A percentile compares a stretch with the other conserved stretches of the same genome.
Conservation (phyloP, 2,329 filamentous ascomycete species). For the Cercospora brassicicola region DNA sequence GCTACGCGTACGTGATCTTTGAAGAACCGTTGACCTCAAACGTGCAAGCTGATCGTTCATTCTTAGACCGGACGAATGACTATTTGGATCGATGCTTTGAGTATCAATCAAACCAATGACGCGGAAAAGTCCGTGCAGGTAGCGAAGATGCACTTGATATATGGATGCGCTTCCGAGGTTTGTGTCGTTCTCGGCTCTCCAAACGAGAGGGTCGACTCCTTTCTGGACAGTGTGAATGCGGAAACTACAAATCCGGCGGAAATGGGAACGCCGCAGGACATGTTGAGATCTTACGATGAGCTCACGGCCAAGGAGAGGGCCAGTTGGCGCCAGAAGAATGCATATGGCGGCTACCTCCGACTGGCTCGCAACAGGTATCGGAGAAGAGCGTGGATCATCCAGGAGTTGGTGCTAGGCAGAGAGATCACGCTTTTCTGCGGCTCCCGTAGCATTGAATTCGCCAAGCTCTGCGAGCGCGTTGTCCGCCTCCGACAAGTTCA, state of each 20-base stretch:
- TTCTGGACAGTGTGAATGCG: background rate
- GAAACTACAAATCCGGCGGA: background rate
- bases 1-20: background rate
- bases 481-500: background rate
- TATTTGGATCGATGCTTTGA: background rate
- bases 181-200: background rate
- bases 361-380: background rate
- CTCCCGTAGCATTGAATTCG: background rate
- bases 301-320: background rate
- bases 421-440: background rate
- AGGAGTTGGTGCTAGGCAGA: background rate
- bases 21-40: background rate
- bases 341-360: background rate
- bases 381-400: background rate
- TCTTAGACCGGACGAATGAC: background rate
- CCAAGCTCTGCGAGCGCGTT: background rate
- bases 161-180: background rate
- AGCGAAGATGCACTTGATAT: background rate
- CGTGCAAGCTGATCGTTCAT: background rate
- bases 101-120: background rate
- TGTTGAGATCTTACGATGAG: background rate
- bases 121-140: background rate
- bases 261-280: background rate
- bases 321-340: background rate
- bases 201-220: background rate